Evolutionary conservation across 2,329 filamentous ascomycete species (phyloP), one percentile per base, ranked within the genome.

Genomic region (Colletotrichum endophyticum): DNA sequence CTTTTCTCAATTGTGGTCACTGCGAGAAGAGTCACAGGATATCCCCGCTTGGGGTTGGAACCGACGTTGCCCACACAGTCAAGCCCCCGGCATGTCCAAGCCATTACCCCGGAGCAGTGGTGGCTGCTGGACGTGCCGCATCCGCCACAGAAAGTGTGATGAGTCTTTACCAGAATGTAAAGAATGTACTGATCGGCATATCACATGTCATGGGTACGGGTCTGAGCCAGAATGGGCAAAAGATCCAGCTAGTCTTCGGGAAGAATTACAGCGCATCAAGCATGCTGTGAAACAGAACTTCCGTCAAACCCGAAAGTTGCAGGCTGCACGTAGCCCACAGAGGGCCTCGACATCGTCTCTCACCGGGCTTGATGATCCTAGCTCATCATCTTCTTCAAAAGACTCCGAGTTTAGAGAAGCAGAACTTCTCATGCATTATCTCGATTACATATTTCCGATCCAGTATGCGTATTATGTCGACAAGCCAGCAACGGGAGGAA

Each of bases 161-260:
- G 81, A 82, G 59, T 59, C 63, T 13, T 74, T 66, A 1, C 82
- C 82, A 0, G 66, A 66, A 9, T 83, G 81, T 32, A 77, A 72
- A 30, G 80, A 80, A 30, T 83, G 82, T 66, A 77, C 66, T 32
- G 78, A 78, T 19, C 70, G 80, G 0, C 68, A 70, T 6, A 80
- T 82, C 8, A 71, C 68, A 4, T 82, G 81, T 49, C 77, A 82
- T 36, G 81, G 81, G 5, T 82, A 82, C 32, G 83, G 81, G 1
- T 78, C 82, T 3, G 83, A 84, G 78, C 85, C 85, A 3, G 77
- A 77, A 3, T 86, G 84, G 83, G 83, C 84, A 57, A 82, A 84
- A 66, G 75, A 75, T 32, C 68, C 72, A 4, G 15, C 28, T n/a
- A 75, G 79, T 70, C 76, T 84, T 25, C 84, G 85, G 53, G 79